These are phyloP conservation scores for Herpetomonas tarakana DNA, from an alignment of 208 protist species.

Conservation along the genomic window DNA sequence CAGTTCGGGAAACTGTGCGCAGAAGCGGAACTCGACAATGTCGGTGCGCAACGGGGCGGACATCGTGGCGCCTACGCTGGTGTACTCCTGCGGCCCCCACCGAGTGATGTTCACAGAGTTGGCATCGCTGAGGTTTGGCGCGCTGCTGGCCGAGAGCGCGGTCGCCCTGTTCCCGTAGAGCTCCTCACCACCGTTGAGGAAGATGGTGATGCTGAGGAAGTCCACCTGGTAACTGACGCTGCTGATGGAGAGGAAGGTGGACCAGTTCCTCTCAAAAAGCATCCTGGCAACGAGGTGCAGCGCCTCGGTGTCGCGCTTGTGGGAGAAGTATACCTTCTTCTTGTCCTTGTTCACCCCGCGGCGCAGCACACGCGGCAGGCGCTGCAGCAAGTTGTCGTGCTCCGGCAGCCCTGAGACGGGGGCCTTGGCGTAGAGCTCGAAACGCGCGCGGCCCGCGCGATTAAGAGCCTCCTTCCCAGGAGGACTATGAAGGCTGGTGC, in stretches of 20 bases:
- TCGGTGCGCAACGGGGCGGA: slow-evolving; percentile 42
- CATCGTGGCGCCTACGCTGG: slow-evolving; percentile 23
- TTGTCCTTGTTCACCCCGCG: slow-evolving; percentile 77
- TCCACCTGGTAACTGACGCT: slow-evolving; percentile 76
- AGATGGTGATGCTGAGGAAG: slow-evolving; percentile 58
- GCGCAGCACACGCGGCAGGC: slow-evolving; percentile 59
- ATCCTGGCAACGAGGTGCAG: slow-evolving; percentile 34
- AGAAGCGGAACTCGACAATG: slow-evolving; percentile 56
- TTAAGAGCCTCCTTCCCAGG: not conserved
- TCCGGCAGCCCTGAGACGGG: not conserved
- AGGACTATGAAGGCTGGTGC: not conserved
- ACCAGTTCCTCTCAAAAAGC: slow-evolving; percentile 28
- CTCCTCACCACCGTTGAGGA: slow-evolving; percentile 9
- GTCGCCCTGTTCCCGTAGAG: not conserved
- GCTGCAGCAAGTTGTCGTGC: slow-evolving; percentile 27
- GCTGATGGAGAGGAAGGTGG: slow-evolving; percentile 20
- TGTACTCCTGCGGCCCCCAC: slow-evolving; percentile 25
- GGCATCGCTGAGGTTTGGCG: slow-evolving; percentile 24
- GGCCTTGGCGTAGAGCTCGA: not conserved
- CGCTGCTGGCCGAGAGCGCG: slow-evolving; percentile 9
- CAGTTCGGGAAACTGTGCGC: slow-evolving; percentile 24
- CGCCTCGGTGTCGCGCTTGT: slow-evolving; percentile 57
- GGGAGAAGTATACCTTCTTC: slow-evolving; percentile 70
- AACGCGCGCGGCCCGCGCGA: not conserved
- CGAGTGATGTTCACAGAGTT: no score